Evolutionary conservation across 495 filamentous ascomycete genomes (phyloP), one percentile per base, ranked within the genome.

Genomic region (Xylaria palmicola): DNA sequence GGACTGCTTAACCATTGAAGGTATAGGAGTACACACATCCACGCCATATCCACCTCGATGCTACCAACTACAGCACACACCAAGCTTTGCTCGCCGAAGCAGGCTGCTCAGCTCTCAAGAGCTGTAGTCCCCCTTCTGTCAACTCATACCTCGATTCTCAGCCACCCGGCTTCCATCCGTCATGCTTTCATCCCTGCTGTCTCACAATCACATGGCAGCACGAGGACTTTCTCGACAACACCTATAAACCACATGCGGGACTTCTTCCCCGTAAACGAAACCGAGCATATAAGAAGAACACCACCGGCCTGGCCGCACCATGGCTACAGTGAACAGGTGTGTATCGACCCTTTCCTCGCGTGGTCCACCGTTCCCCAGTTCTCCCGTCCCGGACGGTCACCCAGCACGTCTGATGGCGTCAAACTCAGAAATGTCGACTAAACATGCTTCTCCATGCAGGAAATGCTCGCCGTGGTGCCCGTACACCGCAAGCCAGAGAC

Each of bases 241-340:
- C 67, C 67, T 0, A 37, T 57, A 51, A 63, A 62, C 15, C 72
- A 66, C 15, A 72, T 81, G 19, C 67, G 63, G 8, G 79, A 80
- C 30, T 76, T 82, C 72, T 82, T 81, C 60, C 79, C 79, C 1
- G 58, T 60, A 34, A 79, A 77, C 43, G 78, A 79, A 55, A 81
- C 79, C 1, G 64, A 72, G 1, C 65, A 69, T 34, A 84, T 85
- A 61, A 69, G 73, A 12, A 63, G 71, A 54, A 84, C 81, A 13
- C 78, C 83, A 15, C 68, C 87, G 34, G 81, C 87, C 60, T 91
- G 88, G 88, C 78, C 82, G 0, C 89, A 92, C 70, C 88, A 86
- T 62, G 78, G 83, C 63, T 89, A 75, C 53, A 79, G 78, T 13
- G 71, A 81, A 66, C n/a, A n/a, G n/a, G n/a, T n/a, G n/a, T n/a